phyloP scores from a whole-genome alignment of 495 filamentous ascomycete genomes.

The Aspergillus funiculosus region DNA sequence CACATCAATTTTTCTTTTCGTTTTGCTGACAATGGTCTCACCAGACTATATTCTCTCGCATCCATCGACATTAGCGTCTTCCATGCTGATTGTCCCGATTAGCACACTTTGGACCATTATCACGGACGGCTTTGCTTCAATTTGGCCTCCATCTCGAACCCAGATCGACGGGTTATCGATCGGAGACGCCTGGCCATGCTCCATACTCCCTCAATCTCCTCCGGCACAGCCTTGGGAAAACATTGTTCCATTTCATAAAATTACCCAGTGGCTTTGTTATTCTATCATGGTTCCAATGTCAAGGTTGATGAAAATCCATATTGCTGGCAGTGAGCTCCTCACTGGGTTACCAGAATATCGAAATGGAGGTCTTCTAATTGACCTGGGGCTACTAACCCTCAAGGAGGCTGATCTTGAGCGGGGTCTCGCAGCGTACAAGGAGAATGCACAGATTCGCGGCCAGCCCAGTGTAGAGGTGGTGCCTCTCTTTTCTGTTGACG shows the following conservation, averaged over 20 bases:
- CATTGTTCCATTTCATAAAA: conserved; percentile 82
- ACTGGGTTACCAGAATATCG: conserved; percentile 67
- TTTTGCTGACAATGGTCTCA: conserved; percentile 5
- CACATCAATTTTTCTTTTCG: neutral
- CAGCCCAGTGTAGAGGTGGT: conserved; percentile 65
- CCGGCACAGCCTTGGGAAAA: conserved; percentile 80
- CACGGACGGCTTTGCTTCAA: conserved; percentile 77
- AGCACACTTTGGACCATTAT: conserved; percentile 87
- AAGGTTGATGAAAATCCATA: conserved; percentile 56
- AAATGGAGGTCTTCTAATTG: conserved; percentile 64
- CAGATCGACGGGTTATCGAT: conserved; percentile 83
- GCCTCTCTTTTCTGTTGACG: conserved; percentile 56
- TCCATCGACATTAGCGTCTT: conserved; percentile 77
- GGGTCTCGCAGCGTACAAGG: conserved; percentile 63
- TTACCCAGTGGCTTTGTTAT: conserved; percentile 71
- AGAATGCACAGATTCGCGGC: conserved; percentile 68
- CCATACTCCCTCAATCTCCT: conserved; percentile 66
- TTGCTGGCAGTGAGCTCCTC: conserved; percentile 56
- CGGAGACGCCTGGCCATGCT: conserved; percentile 92
- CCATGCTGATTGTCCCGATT: conserved; percentile 80
- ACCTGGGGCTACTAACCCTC: conserved; percentile 57
- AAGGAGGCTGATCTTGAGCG: conserved; percentile 53
- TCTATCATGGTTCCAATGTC: conserved; percentile 68
- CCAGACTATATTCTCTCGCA: conserved; percentile 90
- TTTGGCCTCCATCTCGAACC: conserved; percentile 88